These are phyloP conservation scores for Chimonanthus praecox DNA, from an alignment of 164 flowering plant genomes.

Conservation along the genomic window DNA sequence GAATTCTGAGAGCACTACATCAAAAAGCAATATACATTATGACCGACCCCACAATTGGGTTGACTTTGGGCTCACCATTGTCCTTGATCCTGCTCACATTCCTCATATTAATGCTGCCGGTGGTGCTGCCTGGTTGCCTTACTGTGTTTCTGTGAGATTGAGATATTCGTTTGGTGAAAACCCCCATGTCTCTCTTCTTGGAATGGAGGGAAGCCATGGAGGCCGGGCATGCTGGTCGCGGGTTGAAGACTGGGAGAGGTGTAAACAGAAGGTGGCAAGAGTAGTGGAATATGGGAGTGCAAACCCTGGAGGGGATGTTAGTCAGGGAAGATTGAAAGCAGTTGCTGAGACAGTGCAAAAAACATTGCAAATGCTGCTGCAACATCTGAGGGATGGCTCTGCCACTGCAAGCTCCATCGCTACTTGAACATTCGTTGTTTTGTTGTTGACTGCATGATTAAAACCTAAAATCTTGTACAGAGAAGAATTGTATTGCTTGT, in stretches of 20 bases:
- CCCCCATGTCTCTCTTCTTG: constrained; percentile 59
- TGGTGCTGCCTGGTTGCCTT: constrained; percentile 98
- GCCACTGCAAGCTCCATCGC: constrained; percentile 36
- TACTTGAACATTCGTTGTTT: constrained; percentile 16
- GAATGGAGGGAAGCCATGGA: constrained; percentile 98
- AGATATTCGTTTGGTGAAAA: constrained; percentile 82
- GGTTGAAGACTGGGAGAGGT: constrained; percentile 83
- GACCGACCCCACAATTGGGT: constrained; percentile 74
- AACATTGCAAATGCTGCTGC: constrained; percentile 56
- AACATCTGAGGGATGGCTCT: constrained; percentile 59
- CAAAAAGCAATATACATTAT: constrained; percentile 90
- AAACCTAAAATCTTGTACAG: not conserved
- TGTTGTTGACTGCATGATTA: not conserved
- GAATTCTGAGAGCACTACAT: constrained; percentile 35
- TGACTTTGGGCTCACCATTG: constrained; percentile 87
- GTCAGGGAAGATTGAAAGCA: constrained; percentile 72
- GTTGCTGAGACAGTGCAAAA: constrained; percentile 82
- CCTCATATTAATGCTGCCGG: constrained; percentile 94
- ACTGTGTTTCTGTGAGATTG: constrained; percentile 88
- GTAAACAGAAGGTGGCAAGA: constrained; percentile 76
- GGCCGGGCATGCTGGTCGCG: constrained; percentile 86
- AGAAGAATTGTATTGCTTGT: not conserved
- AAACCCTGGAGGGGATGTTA: constrained; percentile 39
- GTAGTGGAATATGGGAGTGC: constrained; percentile 43
- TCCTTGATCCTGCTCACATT: constrained; percentile 83